Conservation (phyloP, 352 stramenopile species). For the Phytophthora agathidicida region DNA sequence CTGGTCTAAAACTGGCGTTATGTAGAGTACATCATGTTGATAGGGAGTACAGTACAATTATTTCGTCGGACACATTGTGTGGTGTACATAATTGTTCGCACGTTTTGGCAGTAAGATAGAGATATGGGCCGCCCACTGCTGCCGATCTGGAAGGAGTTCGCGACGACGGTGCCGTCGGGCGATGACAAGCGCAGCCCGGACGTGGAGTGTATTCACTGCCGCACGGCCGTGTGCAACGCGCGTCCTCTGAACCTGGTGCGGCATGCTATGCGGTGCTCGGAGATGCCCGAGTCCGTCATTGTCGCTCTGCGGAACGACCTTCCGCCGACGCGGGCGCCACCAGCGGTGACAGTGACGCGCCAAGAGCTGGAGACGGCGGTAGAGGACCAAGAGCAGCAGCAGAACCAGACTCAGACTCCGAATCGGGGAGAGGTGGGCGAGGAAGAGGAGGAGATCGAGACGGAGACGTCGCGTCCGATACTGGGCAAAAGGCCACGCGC, state of each 20-base stretch:
- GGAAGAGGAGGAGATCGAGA: not conserved
- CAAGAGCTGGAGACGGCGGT: slow-evolving; percentile 9
- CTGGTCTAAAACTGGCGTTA: too few relatives aligned
- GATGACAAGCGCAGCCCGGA: slow-evolving; percentile 28
- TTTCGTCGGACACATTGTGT: too few relatives aligned
- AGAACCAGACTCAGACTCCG: not conserved
- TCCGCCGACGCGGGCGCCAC: not conserved
- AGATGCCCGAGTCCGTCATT: slow-evolving; percentile 19
- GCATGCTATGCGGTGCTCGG: slow-evolving; percentile 12
- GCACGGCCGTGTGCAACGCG: slow-evolving; percentile 21
- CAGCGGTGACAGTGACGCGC: slow-evolving; percentile 7
- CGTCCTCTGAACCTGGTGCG: slow-evolving; percentile 14
- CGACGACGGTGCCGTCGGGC: slow-evolving; percentile 28
- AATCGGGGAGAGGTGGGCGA: not conserved
- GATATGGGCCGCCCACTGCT: slow-evolving; percentile 32
- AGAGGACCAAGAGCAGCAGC: not conserved
- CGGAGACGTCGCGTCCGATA: slow-evolving; percentile 1
- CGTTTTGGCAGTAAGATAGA: too few relatives aligned
- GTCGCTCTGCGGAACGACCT: not conserved
- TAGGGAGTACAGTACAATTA: too few relatives aligned
- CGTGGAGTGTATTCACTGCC: slow-evolving; percentile 29
- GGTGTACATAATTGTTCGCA: too few relatives aligned
- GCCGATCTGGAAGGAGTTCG: slow-evolving; percentile 42
- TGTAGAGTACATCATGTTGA: too few relatives aligned
- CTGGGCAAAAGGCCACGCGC: slow-evolving; percentile 26